A percentile compares a stretch with the other conserved stretches of the same genome.
Evolutionary conservation across 768 basidiomycete genomes (phyloP).

Genomic region (Lactifluus subvellereus): DNA sequence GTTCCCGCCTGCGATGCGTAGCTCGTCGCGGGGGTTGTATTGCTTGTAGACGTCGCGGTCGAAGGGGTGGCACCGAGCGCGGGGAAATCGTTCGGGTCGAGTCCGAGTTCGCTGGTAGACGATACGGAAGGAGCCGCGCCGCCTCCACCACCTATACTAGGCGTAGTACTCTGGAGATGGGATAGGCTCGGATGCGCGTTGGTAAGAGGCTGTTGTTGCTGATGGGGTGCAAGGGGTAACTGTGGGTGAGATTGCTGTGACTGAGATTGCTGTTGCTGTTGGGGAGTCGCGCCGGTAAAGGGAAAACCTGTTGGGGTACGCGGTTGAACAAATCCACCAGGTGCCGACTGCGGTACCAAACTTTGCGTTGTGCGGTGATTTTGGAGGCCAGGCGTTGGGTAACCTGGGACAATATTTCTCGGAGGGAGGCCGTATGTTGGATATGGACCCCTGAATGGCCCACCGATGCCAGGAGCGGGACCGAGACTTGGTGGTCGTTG

Average conservation of each 20-base stretch:
- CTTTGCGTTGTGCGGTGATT: conserved; percentile 57
- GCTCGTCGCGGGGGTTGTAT: conserved; percentile 46
- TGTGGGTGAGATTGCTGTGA: conserved; percentile 31
- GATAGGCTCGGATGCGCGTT: conserved; percentile 51
- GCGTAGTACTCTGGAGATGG: conserved; percentile 47
- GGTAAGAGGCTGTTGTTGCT: conserved; percentile 34
- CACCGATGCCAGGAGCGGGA: conserved; percentile 55
- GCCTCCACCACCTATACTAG: conserved; percentile 26
- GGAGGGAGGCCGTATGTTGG: conserved; percentile 58
- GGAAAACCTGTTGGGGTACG: conserved; percentile 58
- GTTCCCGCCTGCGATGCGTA: conserved; percentile 81
- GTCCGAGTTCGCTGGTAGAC: conserved; percentile 67
- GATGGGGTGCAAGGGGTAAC: conserved; percentile 41
- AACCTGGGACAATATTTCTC: conserved; percentile 49
- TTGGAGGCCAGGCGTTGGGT: conserved; percentile 44
- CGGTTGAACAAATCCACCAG: conserved; percentile 54
- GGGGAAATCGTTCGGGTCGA: conserved; percentile 87
- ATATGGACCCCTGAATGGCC: conserved; percentile 54
- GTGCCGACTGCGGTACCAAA: conserved; percentile 52
- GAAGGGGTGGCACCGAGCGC: conserved; percentile 65
- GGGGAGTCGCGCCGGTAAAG: conserved; percentile 54
- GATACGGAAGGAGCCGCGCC: conserved; percentile 54
- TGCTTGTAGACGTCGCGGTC: conserved; percentile 33
- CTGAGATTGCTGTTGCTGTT: conserved; percentile 33
- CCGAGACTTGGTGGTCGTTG: conserved; percentile 74